Evolutionary conservation across 2,329 filamentous ascomycete genomes (phyloP).

Genomic region (Shiraia bambusicola): DNA sequence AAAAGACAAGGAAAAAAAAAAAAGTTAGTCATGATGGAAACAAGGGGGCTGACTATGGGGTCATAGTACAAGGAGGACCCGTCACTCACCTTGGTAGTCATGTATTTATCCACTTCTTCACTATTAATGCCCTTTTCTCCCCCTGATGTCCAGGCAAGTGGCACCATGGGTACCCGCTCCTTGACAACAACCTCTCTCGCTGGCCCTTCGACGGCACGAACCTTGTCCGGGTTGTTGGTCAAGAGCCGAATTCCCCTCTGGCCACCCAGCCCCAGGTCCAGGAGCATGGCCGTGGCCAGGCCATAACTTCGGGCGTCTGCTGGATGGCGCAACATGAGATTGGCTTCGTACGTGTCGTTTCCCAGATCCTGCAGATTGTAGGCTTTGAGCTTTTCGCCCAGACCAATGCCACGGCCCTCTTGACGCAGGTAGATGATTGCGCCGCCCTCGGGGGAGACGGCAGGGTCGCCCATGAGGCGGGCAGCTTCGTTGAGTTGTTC

Average conservation of each 20-base stretch:
- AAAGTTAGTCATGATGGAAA: too few relatives aligned
- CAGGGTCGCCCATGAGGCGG: slow-evolving; percentile 77
- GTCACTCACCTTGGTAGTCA: slow-evolving; percentile 81
- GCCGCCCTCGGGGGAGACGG: slow-evolving; percentile 65
- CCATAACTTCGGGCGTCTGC: slow-evolving; percentile 95
- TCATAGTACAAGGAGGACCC: too few relatives aligned
- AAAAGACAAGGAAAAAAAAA: too few relatives aligned
- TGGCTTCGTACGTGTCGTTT: slow-evolving; percentile 96
- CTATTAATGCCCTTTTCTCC: slow-evolving; percentile 78
- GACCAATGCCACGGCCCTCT: slow-evolving; percentile 91
- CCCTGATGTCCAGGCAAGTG: slow-evolving; percentile 83
- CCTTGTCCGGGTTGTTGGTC: slow-evolving; percentile 98
- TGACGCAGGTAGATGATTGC: slow-evolving; percentile 95
- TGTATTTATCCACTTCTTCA: slow-evolving; percentile 87
- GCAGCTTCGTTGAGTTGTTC: slow-evolving; percentile 97
- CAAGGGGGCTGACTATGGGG: too few relatives aligned
- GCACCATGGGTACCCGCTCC: slow-evolving; percentile 93
- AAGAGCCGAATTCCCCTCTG: slow-evolving; percentile 76
- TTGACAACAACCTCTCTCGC: slow-evolving; percentile 83
- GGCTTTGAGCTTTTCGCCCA: slow-evolving; percentile 94
- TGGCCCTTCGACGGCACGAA: slow-evolving; percentile 88
- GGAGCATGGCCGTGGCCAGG: slow-evolving; percentile 90
- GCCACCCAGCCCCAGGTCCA: slow-evolving; percentile 72
- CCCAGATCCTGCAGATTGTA: slow-evolving; percentile 97
- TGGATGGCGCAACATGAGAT: slow-evolving; percentile 84